Evolutionary conservation across 768 basidiomycete species (phyloP), one percentile per base, ranked within the genome.

Genomic region (Leccinum imitatum): DNA sequence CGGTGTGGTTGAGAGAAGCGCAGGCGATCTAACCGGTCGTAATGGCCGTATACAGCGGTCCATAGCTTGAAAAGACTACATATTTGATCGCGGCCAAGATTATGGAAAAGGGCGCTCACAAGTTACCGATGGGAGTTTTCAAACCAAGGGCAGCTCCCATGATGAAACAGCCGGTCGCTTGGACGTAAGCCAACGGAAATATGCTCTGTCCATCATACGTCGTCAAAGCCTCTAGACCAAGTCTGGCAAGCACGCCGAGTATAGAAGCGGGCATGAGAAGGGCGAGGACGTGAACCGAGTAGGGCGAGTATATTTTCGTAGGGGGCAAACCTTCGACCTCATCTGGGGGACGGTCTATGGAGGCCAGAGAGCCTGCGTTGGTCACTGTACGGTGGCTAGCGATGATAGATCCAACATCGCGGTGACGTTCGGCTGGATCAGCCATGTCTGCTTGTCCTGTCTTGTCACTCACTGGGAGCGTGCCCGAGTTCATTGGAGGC

Each of bases 151-250:
- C 82, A 55, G 92, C 75, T 3, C 97, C 97, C 95, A 99, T 98
- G 30, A 96, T 77, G 56, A 94, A 78, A 75, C 95, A 98, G 17
- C 97, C 97, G 1, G 87, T 76, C 0, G 86, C 90, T 72, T 99
- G 96, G 0, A 85, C 81, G 78, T 95, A 98, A 4, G 88, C 85
- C 23, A 98, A 77, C 2, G 90, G 79, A 69, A 95, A 98, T 6
- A 98, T 85, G 63, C 85, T 82, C 48, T 81, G 73, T 1, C 90
- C 92, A 39, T 87, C 80, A 65, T 93, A 98, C 0, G 81, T 84
- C 19, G 81, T 82, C 50, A 98, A 76, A 7, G 91, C 90, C 30
- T 82, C 70, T 8, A 97, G 71, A 0, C 95, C 95, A 6, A 98
- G 76, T 37, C 95, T 80, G 11, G 89, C 86, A 39, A 98, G 84